Evolutionary conservation across 2,329 filamentous ascomycete genomes (phyloP), one percentile per base, ranked within the genome.

Genomic region (Basipetospora chlamydospora): DNA sequence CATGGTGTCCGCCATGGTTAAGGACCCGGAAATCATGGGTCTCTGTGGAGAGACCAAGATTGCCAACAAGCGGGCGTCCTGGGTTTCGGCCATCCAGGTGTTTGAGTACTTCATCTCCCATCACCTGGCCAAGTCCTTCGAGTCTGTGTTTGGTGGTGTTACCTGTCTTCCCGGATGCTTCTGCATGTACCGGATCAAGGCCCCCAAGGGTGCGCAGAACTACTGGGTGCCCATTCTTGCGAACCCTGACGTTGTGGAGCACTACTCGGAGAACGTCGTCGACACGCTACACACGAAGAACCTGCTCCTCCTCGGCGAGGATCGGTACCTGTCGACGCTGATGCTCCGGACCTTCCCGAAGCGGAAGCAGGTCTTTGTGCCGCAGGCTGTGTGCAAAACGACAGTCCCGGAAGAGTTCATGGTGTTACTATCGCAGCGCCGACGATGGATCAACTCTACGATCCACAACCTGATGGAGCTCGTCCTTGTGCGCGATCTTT

Each of bases 151-250:
- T 59, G 90, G 90, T 61, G 90, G 90, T 80, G 90, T 98, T 42
- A 98, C 90, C 44, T 98, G 90, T 69, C 68, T 98, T 47, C 90
- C 90, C 12, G 90, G 90, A 45, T 98, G 90, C 67, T 98, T 98
- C 77, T 95, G 86, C 70, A 98, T 98, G 92, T 98, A 98, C 66
- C 83, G 90, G 51, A 96, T 98, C 73, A 98, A 98, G 63, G 83
- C 90, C 21, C 92, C 90, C 42, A 98, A 98, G 64, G 90, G 90
- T 45, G 88, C 82, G 18, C 86, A 96, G 56, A 96, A 98, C 65
- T 98, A 96, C 63, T 98, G 90, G 90, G 90, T 98, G 17, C 90
- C 90, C 6, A 96, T 98, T 50, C 72, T 98, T 44, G 90, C 90
- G 47, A 98, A 98, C 56, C 92, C 92, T 3, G 92, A 98, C 52